A percentile compares a stretch with the other conserved stretches of the same genome.
phyloP scores from a whole-genome alignment of 2,329 filamentous ascomycete species.

The Arthrobotrys sinensis region DNA sequence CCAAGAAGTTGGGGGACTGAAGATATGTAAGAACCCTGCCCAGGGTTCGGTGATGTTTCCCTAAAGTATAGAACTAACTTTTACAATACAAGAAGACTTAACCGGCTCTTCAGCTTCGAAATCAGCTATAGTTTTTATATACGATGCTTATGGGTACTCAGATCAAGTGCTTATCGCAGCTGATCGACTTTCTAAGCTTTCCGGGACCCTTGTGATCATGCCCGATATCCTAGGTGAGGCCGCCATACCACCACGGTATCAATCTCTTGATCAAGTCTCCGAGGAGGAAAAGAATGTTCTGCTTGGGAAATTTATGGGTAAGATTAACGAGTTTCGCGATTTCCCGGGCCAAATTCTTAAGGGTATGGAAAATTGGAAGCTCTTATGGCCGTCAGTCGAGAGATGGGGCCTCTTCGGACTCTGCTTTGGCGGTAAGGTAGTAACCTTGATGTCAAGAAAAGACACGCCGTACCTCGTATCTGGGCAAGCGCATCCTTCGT shows the following conservation, averaged over 20 bases:
- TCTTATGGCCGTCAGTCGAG: slow-evolving; percentile 24
- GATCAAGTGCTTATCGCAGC: slow-evolving; percentile 34
- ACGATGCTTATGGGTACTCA: slow-evolving; percentile 44
- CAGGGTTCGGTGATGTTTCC: neutral
- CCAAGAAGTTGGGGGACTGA: slow-evolving; percentile 14
- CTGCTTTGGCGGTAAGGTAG: slow-evolving; percentile 42
- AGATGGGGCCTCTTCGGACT: slow-evolving; percentile 46
- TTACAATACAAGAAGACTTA: slow-evolving; percentile 13
- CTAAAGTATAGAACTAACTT: neutral
- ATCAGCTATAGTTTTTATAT: slow-evolving; percentile 46
- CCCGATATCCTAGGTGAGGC: slow-evolving; percentile 40
- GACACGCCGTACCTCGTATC: slow-evolving; percentile 38
- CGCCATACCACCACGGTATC: slow-evolving; percentile 16
- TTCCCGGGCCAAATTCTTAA: slow-evolving; percentile 19
- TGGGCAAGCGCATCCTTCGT: slow-evolving; percentile 52
- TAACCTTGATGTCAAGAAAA: slow-evolving; percentile 31
- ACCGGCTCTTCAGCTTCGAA: slow-evolving; percentile 34
- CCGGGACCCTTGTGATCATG: slow-evolving; percentile 25
- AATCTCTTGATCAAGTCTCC: neutral
- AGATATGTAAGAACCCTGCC: slow-evolving; percentile 18
- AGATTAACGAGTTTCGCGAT: slow-evolving; percentile 37
- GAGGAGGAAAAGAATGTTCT: slow-evolving; percentile 16
- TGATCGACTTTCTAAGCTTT: slow-evolving; percentile 35
- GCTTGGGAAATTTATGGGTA: slow-evolving; percentile 20
- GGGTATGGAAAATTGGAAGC: slow-evolving; percentile 8